Evolutionary conservation across 176 grass and related monocot species (phyloP).

Genomic region (Zea mays): Zm-B73-REFERENCE-NAM-5.0 NC_050105.1:140976501-140977000

Average conservation of each 20-base stretch:
- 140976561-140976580: neutral
- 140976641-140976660: slow-evolving; percentile 22
- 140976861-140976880: too few species aligned
- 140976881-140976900: too few species aligned
- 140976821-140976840: too few species aligned
- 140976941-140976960: too few species aligned
- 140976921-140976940: too few species aligned
- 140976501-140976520: too few species aligned
- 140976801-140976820: too few species aligned
- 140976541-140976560: neutral
- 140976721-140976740: neutral
- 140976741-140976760: slow-evolving; percentile 48
- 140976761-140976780: neutral
- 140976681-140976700: slow-evolving; percentile 25
- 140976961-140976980: too few species aligned
- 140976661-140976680: neutral
- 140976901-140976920: too few species aligned
- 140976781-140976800: neutral
- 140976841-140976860: too few species aligned
- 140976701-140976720: too few species aligned
- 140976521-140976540: slow-evolving; percentile 3
- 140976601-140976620: slow-evolving; percentile 8
- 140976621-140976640: slow-evolving; percentile 26
- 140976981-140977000: too few species aligned
- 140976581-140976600: slow-evolving; percentile 12